A percentile compares a stretch with the other conserved stretches of the same genome.
phyloP scores from a whole-genome alignment of 768 basidiomycete species.

The Nidularia sp. region DNA sequence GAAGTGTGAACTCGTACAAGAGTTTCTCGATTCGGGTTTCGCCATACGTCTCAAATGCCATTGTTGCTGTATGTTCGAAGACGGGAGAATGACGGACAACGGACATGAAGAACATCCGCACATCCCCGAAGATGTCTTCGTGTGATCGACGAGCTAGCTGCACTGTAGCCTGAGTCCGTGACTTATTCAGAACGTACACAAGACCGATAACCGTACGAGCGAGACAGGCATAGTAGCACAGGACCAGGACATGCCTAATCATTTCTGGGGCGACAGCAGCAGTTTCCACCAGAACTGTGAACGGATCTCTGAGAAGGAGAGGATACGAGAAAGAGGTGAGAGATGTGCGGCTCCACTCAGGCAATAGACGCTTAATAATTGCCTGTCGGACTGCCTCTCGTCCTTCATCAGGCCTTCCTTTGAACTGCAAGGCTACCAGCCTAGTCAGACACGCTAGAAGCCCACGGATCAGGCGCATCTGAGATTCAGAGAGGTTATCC shows the following conservation, averaged over 20 bases:
- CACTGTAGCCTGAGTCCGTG: slow-evolving; percentile 47
- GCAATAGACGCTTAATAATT: slow-evolving; percentile 84
- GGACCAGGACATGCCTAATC: slow-evolving; percentile 80
- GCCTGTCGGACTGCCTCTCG: slow-evolving; percentile 76
- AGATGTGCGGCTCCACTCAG: slow-evolving; percentile 88
- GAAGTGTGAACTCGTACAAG: slow-evolving; percentile 83
- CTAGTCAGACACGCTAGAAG: slow-evolving; percentile 67
- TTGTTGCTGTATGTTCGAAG: slow-evolving; percentile 79
- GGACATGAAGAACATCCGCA: slow-evolving; percentile 88
- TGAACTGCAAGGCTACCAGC: slow-evolving; percentile 66
- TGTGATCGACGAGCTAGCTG: slow-evolving; percentile 47
- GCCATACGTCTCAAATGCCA: slow-evolving; percentile 77
- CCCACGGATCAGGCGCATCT: slow-evolving; percentile 73
- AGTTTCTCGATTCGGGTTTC: slow-evolving; percentile 83
- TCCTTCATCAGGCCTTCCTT: slow-evolving; percentile 67
- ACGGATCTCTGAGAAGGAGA: slow-evolving; percentile 84
- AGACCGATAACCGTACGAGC: slow-evolving; percentile 84
- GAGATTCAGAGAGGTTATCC: slow-evolving; percentile 76
- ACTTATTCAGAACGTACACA: slow-evolving; percentile 77
- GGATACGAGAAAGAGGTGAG: slow-evolving; percentile 82
- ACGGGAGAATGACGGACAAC: slow-evolving; percentile 86
- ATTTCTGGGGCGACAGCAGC: slow-evolving; percentile 89
- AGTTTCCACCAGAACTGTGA: slow-evolving; percentile 85
- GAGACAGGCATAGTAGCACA: slow-evolving; percentile 88
- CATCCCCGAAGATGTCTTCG: slow-evolving; percentile 75